phyloP scores from a whole-genome alignment of 306 rosid genomes.

The Castanospermum australe region DNA sequence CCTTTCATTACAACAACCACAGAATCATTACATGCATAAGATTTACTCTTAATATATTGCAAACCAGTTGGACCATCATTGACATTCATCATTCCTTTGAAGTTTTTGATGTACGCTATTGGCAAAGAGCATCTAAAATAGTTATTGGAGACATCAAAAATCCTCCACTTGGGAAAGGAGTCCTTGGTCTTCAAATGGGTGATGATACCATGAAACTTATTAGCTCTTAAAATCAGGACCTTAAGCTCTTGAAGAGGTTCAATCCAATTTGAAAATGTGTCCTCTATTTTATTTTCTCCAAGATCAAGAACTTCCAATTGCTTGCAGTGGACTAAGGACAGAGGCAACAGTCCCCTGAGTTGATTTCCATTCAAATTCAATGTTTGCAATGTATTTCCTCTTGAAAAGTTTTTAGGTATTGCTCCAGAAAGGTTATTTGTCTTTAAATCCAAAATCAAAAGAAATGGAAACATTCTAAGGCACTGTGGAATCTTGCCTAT shows the following conservation, averaged over 20 bases:
- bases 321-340: background rate
- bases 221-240: constrained; percentile 37
- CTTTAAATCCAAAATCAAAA: constrained; percentile 19
- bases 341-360: constrained; percentile 34
- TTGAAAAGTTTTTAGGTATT: background rate
- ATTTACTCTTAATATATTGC: background rate
- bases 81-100: constrained; percentile 26
- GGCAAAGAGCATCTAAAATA: constrained; percentile 29
- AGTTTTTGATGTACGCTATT: background rate
- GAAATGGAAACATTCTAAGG: background rate
- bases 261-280: constrained; percentile 28
- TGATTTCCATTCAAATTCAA: constrained; percentile 28
- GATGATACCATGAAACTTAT: constrained; percentile 30
- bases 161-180: constrained; percentile 11
- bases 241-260: constrained; percentile 16
- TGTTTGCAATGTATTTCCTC: background rate
- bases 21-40: background rate
- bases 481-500: constrained; percentile 30
- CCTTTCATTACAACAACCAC: constrained; percentile 19
- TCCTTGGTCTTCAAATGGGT: background rate
- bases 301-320: constrained; percentile 27
- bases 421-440: constrained; percentile 21
- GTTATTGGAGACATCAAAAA: constrained; percentile 35
- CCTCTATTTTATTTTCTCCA: constrained; percentile 27
- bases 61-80: background rate